Evolutionary conservation across 148 eudicot species (phyloP).

Genomic region (Oxyria digyna): DNA sequence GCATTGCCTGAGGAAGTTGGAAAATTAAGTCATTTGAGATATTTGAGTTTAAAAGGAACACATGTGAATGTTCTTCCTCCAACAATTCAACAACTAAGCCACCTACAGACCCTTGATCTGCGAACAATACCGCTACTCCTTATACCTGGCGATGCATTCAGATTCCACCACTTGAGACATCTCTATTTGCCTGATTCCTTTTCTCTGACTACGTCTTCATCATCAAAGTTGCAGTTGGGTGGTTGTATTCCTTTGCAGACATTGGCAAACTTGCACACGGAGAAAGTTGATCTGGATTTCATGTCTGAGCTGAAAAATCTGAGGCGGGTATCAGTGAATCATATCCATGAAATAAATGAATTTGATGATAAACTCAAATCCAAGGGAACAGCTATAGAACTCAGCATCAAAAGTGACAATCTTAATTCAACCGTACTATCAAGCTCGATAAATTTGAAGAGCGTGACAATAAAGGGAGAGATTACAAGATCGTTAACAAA

Average conservation of each 20-base stretch:
- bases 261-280: conserved; percentile 16
- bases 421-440: conserved; percentile 10
- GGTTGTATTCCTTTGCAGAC: conserved; percentile 14
- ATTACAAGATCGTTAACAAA: background rate
- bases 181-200: conserved; percentile 35
- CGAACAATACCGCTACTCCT: conserved; percentile 5
- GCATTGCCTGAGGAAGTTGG: background rate
- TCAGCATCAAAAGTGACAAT: background rate
- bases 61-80: conserved; percentile 14
- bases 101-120: conserved; percentile 44
- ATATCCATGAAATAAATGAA: background rate
- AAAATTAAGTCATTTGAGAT: conserved; percentile 22
- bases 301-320: conserved; percentile 14
- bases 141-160: background rate
- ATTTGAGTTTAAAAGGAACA: conserved; percentile 25
- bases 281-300: background rate
- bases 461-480: conserved; percentile 19
- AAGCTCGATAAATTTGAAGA: conserved; percentile 14
- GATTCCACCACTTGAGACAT: conserved; percentile 23
- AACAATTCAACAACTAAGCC: conserved; percentile 20
- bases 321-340: background rate
- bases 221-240: background rate
- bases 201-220: conserved; percentile 6
- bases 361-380: background rate
- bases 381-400: background rate